phyloP scores from a whole-genome alignment of 2,329 filamentous ascomycete genomes.

The Chaetomiaceae sp. region DNA sequence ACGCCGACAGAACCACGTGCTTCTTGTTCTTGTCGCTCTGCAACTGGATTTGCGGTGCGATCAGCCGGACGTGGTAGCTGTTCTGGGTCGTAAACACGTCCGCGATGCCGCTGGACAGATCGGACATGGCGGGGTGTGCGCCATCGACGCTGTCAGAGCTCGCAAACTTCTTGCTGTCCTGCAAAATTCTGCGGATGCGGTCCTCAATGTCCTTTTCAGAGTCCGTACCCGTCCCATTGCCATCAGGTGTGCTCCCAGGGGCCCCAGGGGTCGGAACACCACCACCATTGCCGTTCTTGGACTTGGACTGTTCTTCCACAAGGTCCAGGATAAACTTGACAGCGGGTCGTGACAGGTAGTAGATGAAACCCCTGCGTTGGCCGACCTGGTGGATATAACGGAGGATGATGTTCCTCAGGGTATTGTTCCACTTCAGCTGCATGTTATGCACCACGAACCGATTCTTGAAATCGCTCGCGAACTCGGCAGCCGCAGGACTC shows the following conservation, averaged over 20 bases:
- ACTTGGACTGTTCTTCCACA: conserved; percentile 85
- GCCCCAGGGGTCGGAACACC: conserved; percentile 24
- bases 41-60: conserved; percentile 95
- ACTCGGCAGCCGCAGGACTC: conserved; percentile 69
- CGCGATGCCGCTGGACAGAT: conserved; percentile 71
- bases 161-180: conserved; percentile 79
- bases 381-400: conserved; percentile 97
- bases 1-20: conserved; percentile 91
- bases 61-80: conserved; percentile 89
- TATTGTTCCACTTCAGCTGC: conserved; percentile 98
- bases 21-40: conserved; percentile 98
- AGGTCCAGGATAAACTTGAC: conserved; percentile 98
- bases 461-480: conserved; percentile 94
- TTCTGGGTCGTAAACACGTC: conserved; percentile 87
- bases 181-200: conserved; percentile 78
- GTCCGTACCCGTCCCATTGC: conserved; percentile 49
- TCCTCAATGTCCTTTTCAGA: conserved; percentile 68
- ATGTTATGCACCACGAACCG: conserved; percentile 97
- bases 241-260: conserved; percentile 33
- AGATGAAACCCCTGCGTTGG: conserved; percentile 91
- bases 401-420: conserved; percentile 89
- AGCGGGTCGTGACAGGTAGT: conserved; percentile 91
- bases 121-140: conserved; percentile 45
- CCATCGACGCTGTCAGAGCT: conserved; percentile 58
- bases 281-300: conserved; percentile 44